Percentiles rank a stretch among this genome's conserved stretches.
These are phyloP conservation scores for Prunus mira DNA, from an alignment of 306 rosid species.

Conservation along the genomic window DNA sequence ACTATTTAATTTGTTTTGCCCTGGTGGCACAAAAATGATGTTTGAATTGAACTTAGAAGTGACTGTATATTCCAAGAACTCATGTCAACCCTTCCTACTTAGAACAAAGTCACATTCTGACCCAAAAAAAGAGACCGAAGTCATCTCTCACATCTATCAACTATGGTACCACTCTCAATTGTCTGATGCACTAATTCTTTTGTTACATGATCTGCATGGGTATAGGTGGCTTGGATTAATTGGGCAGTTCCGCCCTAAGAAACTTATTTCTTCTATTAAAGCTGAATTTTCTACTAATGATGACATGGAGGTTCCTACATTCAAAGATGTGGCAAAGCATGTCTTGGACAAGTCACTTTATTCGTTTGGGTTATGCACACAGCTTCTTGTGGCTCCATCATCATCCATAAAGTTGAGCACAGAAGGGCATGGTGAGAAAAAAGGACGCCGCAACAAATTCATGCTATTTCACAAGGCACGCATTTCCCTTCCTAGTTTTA, in stretches of 20 bases:
- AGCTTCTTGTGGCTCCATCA: constrained; percentile 46
- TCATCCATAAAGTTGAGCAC: constrained; percentile 49
- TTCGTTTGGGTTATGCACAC: constrained; percentile 62
- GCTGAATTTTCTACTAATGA: constrained; percentile 50
- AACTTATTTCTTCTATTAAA: constrained; percentile 58
- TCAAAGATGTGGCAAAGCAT: constrained; percentile 70
- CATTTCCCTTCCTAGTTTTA: constrained; percentile 11
- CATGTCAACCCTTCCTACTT: not conserved
- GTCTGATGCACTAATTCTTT: constrained; percentile 10
- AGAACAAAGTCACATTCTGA: not conserved
- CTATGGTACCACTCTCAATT: not conserved
- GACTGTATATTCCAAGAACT: not conserved
- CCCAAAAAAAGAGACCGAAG: not conserved
- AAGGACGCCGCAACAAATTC: constrained; percentile 55
- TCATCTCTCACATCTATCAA: constrained; percentile 1
- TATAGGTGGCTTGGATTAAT: constrained; percentile 81
- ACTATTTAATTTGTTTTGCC: not conserved
- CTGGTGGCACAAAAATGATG: not conserved
- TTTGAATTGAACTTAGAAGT: not conserved
- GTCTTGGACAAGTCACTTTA: constrained; percentile 66
- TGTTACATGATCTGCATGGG: constrained; percentile 10
- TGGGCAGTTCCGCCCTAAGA: constrained; percentile 86
- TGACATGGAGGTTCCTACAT: constrained; percentile 42
- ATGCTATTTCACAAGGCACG: constrained; percentile 60
- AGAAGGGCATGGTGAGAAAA: constrained; percentile 78